Evolutionary conservation across 208 protist species (phyloP).

Genomic region (Leishmania turanica): DNA sequence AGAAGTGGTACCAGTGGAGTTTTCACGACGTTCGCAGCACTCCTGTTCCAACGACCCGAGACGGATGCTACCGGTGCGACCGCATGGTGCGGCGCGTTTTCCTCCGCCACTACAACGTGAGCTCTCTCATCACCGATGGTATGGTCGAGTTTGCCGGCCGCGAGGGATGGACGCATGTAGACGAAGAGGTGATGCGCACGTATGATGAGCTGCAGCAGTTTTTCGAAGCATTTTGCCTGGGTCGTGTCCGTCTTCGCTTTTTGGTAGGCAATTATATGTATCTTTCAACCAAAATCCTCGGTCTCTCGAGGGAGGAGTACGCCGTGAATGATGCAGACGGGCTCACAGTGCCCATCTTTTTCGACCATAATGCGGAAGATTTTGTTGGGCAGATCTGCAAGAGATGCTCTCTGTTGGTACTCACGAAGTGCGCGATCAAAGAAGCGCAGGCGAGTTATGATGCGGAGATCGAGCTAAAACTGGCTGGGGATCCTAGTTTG

Average conservation of each 20-base stretch:
- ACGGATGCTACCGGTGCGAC: slow-evolving; percentile 51
- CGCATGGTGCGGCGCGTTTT: slow-evolving; percentile 59
- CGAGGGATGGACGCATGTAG: slow-evolving; percentile 56
- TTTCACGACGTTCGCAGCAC: slow-evolving; percentile 73
- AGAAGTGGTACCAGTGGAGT: slow-evolving; percentile 73
- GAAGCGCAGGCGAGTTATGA: slow-evolving; percentile 40
- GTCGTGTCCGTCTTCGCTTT: slow-evolving; percentile 60
- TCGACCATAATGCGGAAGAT: slow-evolving; percentile 46
- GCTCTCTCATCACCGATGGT: slow-evolving; percentile 47
- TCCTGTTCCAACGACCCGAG: slow-evolving; percentile 31
- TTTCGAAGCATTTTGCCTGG: slow-evolving; percentile 64
- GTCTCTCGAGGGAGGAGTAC: slow-evolving; percentile 35
- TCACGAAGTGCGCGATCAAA: slow-evolving; percentile 51
- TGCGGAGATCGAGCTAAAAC: slow-evolving; percentile 52
- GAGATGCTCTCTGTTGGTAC: slow-evolving; percentile 49
- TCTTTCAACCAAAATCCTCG: slow-evolving; percentile 63
- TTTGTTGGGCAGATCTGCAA: slow-evolving; percentile 77
- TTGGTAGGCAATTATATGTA: slow-evolving; percentile 77
- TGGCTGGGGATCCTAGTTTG: slow-evolving; percentile 45
- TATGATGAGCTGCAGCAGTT: slow-evolving; percentile 56
- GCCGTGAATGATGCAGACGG: slow-evolving; percentile 39
- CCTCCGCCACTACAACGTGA: slow-evolving; percentile 70
- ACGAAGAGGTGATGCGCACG: slow-evolving; percentile 32
- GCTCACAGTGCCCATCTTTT: slow-evolving; percentile 45
- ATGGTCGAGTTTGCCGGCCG: slow-evolving; percentile 56